phyloP scores from a whole-genome alignment of 2,329 filamentous ascomycete genomes.

The Cyanodermella asteris region DNA sequence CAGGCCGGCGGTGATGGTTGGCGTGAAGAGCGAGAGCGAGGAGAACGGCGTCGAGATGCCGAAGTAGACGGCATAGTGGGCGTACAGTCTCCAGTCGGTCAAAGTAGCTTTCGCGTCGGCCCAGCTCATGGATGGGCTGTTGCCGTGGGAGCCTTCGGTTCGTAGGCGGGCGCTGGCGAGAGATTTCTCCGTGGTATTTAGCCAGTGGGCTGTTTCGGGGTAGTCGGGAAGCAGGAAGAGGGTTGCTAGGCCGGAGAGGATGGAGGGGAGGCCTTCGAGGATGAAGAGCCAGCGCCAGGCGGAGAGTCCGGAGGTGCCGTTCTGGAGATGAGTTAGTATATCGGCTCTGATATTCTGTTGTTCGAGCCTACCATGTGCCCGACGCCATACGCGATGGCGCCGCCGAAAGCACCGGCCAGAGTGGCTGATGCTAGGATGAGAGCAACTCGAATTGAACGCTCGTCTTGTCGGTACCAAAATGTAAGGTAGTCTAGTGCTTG shows the following conservation, averaged over 20 bases:
- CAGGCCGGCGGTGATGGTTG: conserved; percentile 39
- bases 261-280: conserved; percentile 32
- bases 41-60: conserved; percentile 33
- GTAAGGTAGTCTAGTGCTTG: conserved; percentile 49
- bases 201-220: conserved; percentile 40
- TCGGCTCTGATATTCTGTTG: no score
- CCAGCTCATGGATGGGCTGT: conserved; percentile 30
- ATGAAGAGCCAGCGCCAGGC: conserved; percentile 56
- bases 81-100: conserved; percentile 28
- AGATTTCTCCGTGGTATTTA: conserved; percentile 35
- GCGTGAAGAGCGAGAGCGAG: conserved; percentile 37
- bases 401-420: conserved; percentile 49
- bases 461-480: conserved; percentile 53
- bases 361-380: conserved; percentile 2
- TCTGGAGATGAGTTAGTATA: conserved; percentile 54
- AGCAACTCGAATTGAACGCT: conserved; percentile 49
- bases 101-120: conserved; percentile 24
- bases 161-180: conserved; percentile 30
- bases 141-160: no score
- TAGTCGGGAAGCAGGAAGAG: conserved; percentile 42
- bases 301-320: conserved; percentile 37
- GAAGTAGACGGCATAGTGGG: conserved; percentile 33
- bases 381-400: conserved; percentile 44
- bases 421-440: conserved; percentile 53
- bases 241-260: conserved; percentile 32